Percentiles rank a stretch among this genome's conserved stretches.
phyloP scores from a whole-genome alignment of 495 filamentous ascomycete species.

The Aspergillus mulundensis region DNA sequence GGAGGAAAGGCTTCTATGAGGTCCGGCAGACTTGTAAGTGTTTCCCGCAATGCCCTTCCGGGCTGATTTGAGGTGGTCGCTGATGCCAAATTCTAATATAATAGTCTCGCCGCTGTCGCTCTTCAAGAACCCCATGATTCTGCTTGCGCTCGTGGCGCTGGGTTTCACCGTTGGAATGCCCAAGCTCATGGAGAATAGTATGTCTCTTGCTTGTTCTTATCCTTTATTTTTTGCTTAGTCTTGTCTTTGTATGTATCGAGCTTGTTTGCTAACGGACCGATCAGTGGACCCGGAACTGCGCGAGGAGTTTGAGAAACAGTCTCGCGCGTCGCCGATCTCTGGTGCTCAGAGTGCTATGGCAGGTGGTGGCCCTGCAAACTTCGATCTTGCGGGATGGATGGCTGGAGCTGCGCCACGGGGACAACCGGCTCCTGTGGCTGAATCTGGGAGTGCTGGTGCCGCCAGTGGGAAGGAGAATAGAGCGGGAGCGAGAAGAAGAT shows the following conservation, averaged over 20 bases:
- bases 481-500: constrained; percentile 34
- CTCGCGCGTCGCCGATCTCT: constrained; percentile 66
- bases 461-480: constrained; percentile 36
- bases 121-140: constrained; percentile 90
- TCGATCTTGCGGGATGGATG: constrained; percentile 85
- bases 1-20: constrained; percentile 66
- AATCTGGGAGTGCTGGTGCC: constrained; percentile 20
- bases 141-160: constrained; percentile 79
- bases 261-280: not conserved
- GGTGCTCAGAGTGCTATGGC: constrained; percentile 36
- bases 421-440: constrained; percentile 20
- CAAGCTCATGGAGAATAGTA: constrained; percentile 93
- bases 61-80: not conserved
- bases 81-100: not conserved
- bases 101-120: constrained; percentile 61
- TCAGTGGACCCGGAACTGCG: constrained; percentile 92
- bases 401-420: constrained; percentile 44
- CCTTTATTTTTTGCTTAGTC: not conserved
- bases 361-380: constrained; percentile 52
- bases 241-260: not conserved
- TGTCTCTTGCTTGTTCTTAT: constrained; percentile 31
- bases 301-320: constrained; percentile 86
- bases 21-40: constrained; percentile 69
- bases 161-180: constrained; percentile 83
- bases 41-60: not conserved